phyloP scores from a whole-genome alignment of 805 yeast genomes.

The Myxozyma melibiosi region DNA sequence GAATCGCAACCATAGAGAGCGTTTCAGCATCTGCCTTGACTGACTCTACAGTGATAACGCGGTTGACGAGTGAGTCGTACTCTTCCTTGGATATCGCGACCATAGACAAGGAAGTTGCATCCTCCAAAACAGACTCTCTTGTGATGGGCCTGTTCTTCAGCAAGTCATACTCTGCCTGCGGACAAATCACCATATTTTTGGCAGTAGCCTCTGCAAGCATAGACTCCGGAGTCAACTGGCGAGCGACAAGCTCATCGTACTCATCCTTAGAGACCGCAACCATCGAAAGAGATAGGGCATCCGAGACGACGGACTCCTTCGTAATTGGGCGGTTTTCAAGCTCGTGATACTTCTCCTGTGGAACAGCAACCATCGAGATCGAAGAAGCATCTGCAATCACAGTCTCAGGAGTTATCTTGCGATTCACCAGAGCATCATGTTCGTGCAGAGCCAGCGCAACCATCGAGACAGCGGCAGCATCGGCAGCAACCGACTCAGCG shows the following conservation, averaged over 20 bases:
- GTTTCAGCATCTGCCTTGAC: constrained; percentile 10
- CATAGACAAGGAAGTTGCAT: constrained; percentile 13
- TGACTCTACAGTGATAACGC: neutral
- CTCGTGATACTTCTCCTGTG: neutral
- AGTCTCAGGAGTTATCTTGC: constrained; percentile 7
- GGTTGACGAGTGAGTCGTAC: constrained; percentile 11
- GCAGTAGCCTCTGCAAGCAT: constrained; percentile 12
- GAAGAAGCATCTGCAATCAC: constrained; percentile 26
- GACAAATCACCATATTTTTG: constrained; percentile 27
- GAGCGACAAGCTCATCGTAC: neutral
- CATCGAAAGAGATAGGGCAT: neutral
- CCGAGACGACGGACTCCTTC: neutral
- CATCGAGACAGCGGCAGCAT: neutral
- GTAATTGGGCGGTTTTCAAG: neutral
- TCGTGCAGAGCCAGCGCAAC: neutral
- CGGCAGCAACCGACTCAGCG: neutral
- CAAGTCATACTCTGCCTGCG: constrained; percentile 33
- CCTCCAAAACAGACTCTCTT: constrained; percentile 1
- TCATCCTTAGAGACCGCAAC: neutral
- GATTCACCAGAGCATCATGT: constrained; percentile 2
- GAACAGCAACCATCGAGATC: constrained; percentile 13
- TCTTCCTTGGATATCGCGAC: constrained; percentile 36
- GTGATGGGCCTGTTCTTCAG: constrained; percentile 2
- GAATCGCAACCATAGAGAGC: constrained; percentile 23
- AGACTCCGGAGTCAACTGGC: neutral